Percentiles rank a stretch among this genome's conserved stretches.
phyloP scores from a whole-genome alignment of 1,284 basidiomycete genomes.

The Sporisorium sorghi region DNA sequence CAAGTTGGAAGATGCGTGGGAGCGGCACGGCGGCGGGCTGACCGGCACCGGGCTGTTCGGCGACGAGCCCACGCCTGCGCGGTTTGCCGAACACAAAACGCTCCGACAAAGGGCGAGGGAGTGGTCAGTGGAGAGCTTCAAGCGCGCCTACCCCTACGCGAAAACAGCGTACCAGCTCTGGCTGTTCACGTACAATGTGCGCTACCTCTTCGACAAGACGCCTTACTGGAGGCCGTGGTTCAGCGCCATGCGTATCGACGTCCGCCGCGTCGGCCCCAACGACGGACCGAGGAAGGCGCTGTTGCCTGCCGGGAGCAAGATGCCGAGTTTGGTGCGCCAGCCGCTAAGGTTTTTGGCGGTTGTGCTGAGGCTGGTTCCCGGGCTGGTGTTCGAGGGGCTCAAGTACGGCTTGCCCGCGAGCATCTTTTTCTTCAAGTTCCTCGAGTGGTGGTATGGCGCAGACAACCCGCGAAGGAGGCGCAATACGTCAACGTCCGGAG shows the following conservation, averaged over 20 bases:
- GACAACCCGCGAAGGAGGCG: constrained; percentile 79
- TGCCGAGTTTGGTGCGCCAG: constrained; percentile 46
- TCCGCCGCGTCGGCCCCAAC: constrained; percentile 77
- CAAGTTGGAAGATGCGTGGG: constrained; percentile 89
- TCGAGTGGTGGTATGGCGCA: constrained; percentile 99
- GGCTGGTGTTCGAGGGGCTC: constrained; percentile 70
- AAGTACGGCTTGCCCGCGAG: constrained; percentile 87
- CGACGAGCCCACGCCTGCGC: constrained; percentile 53
- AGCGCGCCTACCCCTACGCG: constrained; percentile 79
- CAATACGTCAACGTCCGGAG: too few species aligned
- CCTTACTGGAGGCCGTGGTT: constrained; percentile 91
- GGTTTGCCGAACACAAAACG: too few species aligned
- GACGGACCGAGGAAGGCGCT: constrained; percentile 43
- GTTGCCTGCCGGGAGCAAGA: constrained; percentile 39
- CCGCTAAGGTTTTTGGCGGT: constrained; percentile 41
- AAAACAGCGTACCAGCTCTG: constrained; percentile 83
- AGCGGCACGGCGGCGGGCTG: constrained; percentile 85
- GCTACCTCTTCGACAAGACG: constrained; percentile 89
- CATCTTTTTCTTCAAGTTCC: constrained; percentile 95
- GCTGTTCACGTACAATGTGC: constrained; percentile 82
- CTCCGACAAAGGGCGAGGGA: background rate
- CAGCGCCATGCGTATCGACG: constrained; percentile 83
- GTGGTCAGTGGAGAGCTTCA: constrained; percentile 18
- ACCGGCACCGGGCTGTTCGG: constrained; percentile 74
- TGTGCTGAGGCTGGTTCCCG: constrained; percentile 41